These are phyloP conservation scores for Ilyonectria robusta DNA, from an alignment of 2,329 filamentous ascomycete genomes.

Conservation along the genomic window DNA sequence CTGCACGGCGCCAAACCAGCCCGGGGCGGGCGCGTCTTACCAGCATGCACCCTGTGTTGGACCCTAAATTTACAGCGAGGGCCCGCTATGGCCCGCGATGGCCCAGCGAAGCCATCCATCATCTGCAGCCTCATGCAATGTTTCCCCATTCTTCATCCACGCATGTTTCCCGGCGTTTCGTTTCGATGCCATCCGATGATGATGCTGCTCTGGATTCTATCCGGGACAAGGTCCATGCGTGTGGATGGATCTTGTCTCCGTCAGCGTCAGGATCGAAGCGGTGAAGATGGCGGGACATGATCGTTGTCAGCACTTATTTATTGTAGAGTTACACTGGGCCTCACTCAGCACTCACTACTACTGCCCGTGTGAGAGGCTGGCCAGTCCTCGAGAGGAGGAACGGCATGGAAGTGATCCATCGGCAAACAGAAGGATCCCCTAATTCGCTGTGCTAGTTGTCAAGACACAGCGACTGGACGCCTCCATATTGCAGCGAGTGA, in stretches of 20 bases:
- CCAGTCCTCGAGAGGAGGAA: neutral
- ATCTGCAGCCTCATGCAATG: neutral
- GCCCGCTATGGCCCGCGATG: no score
- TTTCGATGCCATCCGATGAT: neutral
- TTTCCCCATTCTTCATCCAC: neutral
- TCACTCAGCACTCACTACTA: neutral
- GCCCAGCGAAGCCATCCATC: neutral
- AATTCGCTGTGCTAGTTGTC: neutral
- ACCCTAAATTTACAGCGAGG: neutral
- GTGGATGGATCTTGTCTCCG: neutral
- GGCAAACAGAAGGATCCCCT: neutral
- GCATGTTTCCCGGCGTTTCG: neutral
- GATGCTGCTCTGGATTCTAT: neutral
- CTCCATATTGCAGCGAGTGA: neutral
- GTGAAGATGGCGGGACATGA: conserved; percentile 6
- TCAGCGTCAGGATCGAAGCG: conserved; percentile 9
- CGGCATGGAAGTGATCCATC: neutral
- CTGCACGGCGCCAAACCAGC: neutral
- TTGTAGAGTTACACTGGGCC: neutral
- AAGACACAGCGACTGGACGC: neutral
- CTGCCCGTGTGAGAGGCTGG: neutral
- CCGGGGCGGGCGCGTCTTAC: neutral
- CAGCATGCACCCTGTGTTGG: neutral
- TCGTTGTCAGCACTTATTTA: neutral
- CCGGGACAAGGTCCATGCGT: no score